phyloP scores from a whole-genome alignment of 2,329 filamentous ascomycete species.

The Alternaria brassicae region DNA sequence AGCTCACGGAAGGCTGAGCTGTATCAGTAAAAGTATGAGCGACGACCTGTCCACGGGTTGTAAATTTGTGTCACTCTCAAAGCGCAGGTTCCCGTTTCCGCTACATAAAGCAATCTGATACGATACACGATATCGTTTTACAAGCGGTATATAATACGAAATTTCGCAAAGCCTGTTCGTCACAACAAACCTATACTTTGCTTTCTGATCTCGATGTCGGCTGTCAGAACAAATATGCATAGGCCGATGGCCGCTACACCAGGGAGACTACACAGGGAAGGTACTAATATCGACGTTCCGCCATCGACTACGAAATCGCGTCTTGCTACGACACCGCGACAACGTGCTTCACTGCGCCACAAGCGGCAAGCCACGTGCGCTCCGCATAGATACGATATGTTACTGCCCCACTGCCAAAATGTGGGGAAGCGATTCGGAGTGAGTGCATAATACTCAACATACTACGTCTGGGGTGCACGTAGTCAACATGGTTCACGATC shows the following conservation, averaged over 20 bases:
- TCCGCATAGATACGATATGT: not conserved
- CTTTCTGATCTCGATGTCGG: not conserved
- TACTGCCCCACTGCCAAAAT: conserved; percentile 14
- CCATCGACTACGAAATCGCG: not conserved
- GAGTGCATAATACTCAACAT: not conserved
- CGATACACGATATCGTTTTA: no score
- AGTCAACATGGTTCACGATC: not conserved
- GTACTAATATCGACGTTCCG: not conserved
- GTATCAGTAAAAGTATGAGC: not conserved
- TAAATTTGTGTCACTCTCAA: not conserved
- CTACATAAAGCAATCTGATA: not conserved
- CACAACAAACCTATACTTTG: no score
- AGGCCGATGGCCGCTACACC: not conserved
- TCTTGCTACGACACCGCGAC: not conserved
- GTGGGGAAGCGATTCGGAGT: conserved; percentile 18
- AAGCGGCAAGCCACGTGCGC: conserved; percentile 4
- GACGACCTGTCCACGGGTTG: not conserved
- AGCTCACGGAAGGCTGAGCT: conserved; percentile 13
- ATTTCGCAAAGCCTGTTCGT: not conserved
- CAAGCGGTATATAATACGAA: not conserved
- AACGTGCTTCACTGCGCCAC: not conserved
- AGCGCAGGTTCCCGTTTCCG: no score
- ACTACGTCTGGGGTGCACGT: not conserved
- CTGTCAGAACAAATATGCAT: not conserved
- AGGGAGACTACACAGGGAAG: not conserved